These are phyloP conservation scores for Puya raimondii DNA, from an alignment of 176 grass and related monocot genomes.

Conservation along the genomic window DNA sequence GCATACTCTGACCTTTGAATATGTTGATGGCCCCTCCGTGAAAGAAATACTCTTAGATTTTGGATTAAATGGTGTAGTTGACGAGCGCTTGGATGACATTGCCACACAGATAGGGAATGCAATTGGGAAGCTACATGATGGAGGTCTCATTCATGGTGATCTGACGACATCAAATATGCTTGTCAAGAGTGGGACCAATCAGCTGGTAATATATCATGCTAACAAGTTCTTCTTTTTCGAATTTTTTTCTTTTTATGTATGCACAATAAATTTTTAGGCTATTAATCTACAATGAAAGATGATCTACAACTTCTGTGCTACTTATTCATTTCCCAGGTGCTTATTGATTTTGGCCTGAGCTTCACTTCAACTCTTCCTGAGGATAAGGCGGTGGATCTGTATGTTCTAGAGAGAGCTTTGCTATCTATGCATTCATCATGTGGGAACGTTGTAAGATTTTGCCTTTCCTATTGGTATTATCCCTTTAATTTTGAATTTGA, in stretches of 20 bases:
- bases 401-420: slow-evolving; percentile 93
- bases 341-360: slow-evolving; percentile 97
- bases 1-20: slow-evolving; percentile 86
- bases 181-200: slow-evolving; percentile 50
- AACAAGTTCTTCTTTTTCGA: slow-evolving; percentile 13
- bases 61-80: slow-evolving; percentile 55
- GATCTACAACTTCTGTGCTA: neutral
- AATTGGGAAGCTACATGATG: slow-evolving; percentile 80
- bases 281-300: neutral
- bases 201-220: slow-evolving; percentile 33
- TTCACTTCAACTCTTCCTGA: slow-evolving; percentile 82
- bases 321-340: slow-evolving; percentile 44
- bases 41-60: slow-evolving; percentile 87
- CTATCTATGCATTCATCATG: slow-evolving; percentile 97
- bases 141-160: slow-evolving; percentile 87
- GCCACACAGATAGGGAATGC: slow-evolving; percentile 81
- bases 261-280: neutral
- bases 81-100: slow-evolving; percentile 56
- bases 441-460: slow-evolving; percentile 60
- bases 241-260: neutral
- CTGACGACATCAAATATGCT: slow-evolving; percentile 98
- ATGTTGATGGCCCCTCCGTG: slow-evolving; percentile 64
- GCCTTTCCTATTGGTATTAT: neutral
- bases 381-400: slow-evolving; percentile 93
- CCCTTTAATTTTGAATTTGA: slow-evolving; percentile 1